These are phyloP conservation scores for Gleditsia sinensis DNA, from an alignment of 306 rosid species.

Conservation along the genomic window DNA sequence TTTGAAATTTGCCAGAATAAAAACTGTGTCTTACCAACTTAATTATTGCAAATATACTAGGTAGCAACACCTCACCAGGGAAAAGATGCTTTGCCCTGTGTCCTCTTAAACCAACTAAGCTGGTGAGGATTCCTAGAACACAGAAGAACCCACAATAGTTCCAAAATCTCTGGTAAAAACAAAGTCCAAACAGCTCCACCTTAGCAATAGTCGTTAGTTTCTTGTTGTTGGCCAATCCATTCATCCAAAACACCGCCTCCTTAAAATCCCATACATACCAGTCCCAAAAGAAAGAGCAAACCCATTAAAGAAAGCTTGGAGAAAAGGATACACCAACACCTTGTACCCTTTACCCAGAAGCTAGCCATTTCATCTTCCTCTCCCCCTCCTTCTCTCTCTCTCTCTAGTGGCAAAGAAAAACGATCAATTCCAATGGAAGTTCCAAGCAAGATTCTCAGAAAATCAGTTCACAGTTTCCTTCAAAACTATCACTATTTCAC, in stretches of 20 bases:
- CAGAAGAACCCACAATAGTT: background rate
- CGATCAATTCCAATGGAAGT: constrained; percentile 59
- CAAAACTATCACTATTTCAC: constrained; percentile 73
- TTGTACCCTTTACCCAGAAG: background rate
- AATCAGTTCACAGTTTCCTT: constrained; percentile 68
- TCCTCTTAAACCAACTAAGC: background rate
- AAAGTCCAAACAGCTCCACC: constrained; percentile 46
- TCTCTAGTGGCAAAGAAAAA: constrained; percentile 24
- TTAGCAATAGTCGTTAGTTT: constrained; percentile 39
- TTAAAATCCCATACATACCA: constrained; percentile 42
- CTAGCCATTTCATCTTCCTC: background rate
- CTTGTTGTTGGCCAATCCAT: constrained; percentile 75
- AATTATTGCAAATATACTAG: constrained; percentile 39
- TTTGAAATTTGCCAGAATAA: no score
- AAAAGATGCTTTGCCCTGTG: constrained; percentile 16
- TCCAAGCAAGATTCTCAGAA: constrained; percentile 62
- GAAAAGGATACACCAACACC: constrained; percentile 36
- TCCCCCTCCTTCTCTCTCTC: constrained; percentile 5
- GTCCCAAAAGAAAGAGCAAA: constrained; percentile 28
- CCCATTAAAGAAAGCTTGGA: background rate
- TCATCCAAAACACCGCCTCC: constrained; percentile 42
- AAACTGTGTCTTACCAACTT: constrained; percentile 39
- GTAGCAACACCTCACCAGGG: constrained; percentile 6
- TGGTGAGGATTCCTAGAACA: constrained; percentile 37
- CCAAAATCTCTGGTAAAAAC: constrained; percentile 40